phyloP scores from a whole-genome alignment of 345 rosid species.

The Citrus trifoliata region DNA sequence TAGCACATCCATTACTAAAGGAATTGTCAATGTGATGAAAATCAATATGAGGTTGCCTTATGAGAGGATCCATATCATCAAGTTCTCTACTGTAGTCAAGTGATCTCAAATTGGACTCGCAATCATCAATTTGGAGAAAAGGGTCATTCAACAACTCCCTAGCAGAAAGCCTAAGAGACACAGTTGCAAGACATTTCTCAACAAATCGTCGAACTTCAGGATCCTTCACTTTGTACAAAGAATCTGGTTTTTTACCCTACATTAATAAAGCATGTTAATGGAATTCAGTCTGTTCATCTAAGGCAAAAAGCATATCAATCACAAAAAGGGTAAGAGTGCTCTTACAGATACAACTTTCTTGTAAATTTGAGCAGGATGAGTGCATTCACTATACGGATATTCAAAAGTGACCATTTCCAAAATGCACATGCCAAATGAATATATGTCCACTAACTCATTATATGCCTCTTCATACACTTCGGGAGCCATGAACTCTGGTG shows the following conservation, averaged over 20 bases:
- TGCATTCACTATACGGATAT: constrained; percentile 94
- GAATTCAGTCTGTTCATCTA: constrained; percentile 7
- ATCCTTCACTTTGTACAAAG: constrained; percentile 77
- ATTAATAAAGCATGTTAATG: constrained; percentile 17
- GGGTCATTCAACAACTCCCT: constrained; percentile 79
- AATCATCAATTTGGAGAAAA: constrained; percentile 62
- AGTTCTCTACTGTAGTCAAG: constrained; percentile 40
- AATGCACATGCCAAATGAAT: constrained; percentile 97
- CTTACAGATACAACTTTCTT: constrained; percentile 98
- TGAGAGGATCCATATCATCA: constrained; percentile 40
- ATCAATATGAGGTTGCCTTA: constrained; percentile 52
- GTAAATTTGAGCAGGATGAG: constrained; percentile 95
- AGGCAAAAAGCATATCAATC: not conserved
- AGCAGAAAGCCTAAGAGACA: constrained; percentile 80
- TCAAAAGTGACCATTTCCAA: constrained; percentile 98
- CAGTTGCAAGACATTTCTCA: constrained; percentile 89
- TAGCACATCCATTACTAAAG: constrained; percentile 41
- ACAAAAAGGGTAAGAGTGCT: constrained; percentile 1
- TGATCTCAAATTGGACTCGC: constrained; percentile 48
- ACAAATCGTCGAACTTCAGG: constrained; percentile 73
- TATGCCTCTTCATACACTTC: constrained; percentile 97
- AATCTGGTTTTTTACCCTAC: constrained; percentile 93
- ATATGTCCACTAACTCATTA: constrained; percentile 94
- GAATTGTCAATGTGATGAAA: constrained; percentile 33
- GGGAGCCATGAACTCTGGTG: constrained; percentile 99